phyloP scores from a whole-genome alignment of 192 early-diverging fungal species.

The Coemansia pectinata region DNA sequence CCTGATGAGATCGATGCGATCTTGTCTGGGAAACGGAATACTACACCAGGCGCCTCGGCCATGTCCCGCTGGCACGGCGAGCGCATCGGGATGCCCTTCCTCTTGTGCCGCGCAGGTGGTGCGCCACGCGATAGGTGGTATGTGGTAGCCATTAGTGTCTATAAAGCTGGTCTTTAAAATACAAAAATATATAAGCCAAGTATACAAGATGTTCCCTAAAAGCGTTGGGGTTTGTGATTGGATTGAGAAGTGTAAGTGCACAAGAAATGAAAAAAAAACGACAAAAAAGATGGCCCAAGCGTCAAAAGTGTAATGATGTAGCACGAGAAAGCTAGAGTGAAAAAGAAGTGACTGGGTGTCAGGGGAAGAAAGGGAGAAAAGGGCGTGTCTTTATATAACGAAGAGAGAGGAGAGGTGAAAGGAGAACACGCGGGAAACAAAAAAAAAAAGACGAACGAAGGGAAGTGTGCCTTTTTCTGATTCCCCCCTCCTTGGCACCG shows the following conservation, averaged over 20 bases:
- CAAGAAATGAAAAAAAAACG: conserved; percentile 16
- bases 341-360: background rate
- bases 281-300: conserved; percentile 6
- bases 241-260: conserved; percentile 4
- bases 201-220: background rate
- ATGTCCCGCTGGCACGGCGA: conserved; percentile 56
- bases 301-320: conserved; percentile 10
- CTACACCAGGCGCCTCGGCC: conserved; percentile 50
- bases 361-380: background rate
- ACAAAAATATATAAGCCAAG: conserved; percentile 6
- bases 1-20: conserved; percentile 25
- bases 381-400: conserved; percentile 13
- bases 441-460: conserved; percentile 8
- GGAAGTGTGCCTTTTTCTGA: conserved; percentile 11
- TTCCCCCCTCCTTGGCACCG: conserved; percentile 12
- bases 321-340: conserved; percentile 11
- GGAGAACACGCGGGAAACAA: conserved; percentile 11
- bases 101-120: conserved; percentile 38
- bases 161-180: background rate
- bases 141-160: conserved; percentile 28
- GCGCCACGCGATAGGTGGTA: conserved; percentile 20
- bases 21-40: conserved; percentile 57
- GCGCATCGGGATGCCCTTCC: conserved; percentile 56
- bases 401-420: conserved; percentile 7
- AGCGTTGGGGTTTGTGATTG: conserved; percentile 1